Evolutionary conservation across 1,284 basidiomycete genomes (phyloP).

Genomic region (Heterobasidion irregulare): DNA sequence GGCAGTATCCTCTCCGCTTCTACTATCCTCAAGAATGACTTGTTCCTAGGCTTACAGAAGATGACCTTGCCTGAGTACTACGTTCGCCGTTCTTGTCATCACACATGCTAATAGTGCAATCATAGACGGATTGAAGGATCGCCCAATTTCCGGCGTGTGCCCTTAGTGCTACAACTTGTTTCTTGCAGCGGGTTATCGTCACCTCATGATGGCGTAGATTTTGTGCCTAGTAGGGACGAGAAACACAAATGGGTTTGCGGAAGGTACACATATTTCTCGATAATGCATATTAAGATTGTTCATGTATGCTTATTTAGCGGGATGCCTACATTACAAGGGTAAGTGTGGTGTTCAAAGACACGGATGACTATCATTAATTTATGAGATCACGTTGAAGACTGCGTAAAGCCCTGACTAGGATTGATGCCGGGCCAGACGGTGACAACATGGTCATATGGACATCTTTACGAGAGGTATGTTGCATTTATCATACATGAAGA

Average conservation of each 20-base stretch:
- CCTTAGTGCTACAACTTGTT: slow-evolving; percentile 48
- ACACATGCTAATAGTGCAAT: neutral
- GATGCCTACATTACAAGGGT: slow-evolving; percentile 87
- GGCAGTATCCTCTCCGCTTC: slow-evolving; percentile 88
- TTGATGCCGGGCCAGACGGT: slow-evolving; percentile 73
- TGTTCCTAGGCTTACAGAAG: slow-evolving; percentile 93
- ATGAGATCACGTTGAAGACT: slow-evolving; percentile 38
- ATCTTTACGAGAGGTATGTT: slow-evolving; percentile 72
- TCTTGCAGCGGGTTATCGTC: slow-evolving; percentile 21
- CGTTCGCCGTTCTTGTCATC: neutral
- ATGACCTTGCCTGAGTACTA: slow-evolving; percentile 87
- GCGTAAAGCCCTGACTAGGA: slow-evolving; percentile 72
- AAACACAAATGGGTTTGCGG: slow-evolving; percentile 75
- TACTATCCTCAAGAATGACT: slow-evolving; percentile 96
- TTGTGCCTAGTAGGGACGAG: slow-evolving; percentile 25
- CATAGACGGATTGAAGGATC: slow-evolving; percentile 84
- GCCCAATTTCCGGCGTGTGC: slow-evolving; percentile 83
- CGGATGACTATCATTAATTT: slow-evolving; percentile 9
- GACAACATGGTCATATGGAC: slow-evolving; percentile 81
- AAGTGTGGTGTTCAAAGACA: slow-evolving; percentile 14
- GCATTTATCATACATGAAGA: slow-evolving; percentile 4
- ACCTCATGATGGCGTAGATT: slow-evolving; percentile 24
- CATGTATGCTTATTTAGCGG: slow-evolving; percentile 38
- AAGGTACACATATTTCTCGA: slow-evolving; percentile 38
- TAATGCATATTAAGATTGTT: neutral